Percentiles rank a stretch among this genome's conserved stretches.
phyloP scores from a whole-genome alignment of 352 stramenopile species.

The Phytopythium helicoides region DNA sequence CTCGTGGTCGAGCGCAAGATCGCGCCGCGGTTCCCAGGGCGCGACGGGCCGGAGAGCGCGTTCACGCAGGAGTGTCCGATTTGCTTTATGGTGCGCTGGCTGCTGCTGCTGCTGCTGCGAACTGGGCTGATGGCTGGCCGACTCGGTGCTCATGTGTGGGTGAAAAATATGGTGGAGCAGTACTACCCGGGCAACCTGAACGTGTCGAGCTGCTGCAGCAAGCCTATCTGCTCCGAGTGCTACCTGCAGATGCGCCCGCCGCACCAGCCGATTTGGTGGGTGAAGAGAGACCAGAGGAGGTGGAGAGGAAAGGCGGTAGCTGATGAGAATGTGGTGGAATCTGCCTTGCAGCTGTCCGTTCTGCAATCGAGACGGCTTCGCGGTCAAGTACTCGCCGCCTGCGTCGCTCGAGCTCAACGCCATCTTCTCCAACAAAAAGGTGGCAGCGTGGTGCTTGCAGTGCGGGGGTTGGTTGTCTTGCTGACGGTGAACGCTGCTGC shows the following conservation, averaged over 20 bases:
- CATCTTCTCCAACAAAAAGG: constrained; percentile 37
- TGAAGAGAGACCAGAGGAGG: constrained; percentile 4
- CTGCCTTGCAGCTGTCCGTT: constrained; percentile 62
- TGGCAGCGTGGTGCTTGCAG: constrained; percentile 1
- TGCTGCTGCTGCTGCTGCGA: background rate
- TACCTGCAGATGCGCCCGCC: constrained; percentile 61
- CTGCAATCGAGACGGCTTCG: constrained; percentile 71
- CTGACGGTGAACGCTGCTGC: no score
- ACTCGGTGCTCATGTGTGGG: no score
- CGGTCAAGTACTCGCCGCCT: constrained; percentile 45
- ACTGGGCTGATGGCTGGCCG: no score
- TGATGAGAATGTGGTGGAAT: constrained; percentile 1
- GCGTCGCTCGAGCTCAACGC: constrained; percentile 40
- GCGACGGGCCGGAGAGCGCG: constrained; percentile 52
- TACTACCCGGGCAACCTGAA: constrained; percentile 69
- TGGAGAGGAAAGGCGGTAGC: no score
- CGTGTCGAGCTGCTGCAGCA: constrained; percentile 58
- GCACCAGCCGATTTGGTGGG: constrained; percentile 43
- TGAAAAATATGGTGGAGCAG: constrained; percentile 11
- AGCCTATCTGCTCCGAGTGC: constrained; percentile 74
- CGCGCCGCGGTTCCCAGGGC: constrained; percentile 64
- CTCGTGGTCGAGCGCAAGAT: constrained; percentile 76
- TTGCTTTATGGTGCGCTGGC: constrained; percentile 63
- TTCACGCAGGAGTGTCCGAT: constrained; percentile 82
- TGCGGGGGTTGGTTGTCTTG: background rate